phyloP scores from a whole-genome alignment of 768 basidiomycete genomes.

The Lyophyllum atratum region DNA sequence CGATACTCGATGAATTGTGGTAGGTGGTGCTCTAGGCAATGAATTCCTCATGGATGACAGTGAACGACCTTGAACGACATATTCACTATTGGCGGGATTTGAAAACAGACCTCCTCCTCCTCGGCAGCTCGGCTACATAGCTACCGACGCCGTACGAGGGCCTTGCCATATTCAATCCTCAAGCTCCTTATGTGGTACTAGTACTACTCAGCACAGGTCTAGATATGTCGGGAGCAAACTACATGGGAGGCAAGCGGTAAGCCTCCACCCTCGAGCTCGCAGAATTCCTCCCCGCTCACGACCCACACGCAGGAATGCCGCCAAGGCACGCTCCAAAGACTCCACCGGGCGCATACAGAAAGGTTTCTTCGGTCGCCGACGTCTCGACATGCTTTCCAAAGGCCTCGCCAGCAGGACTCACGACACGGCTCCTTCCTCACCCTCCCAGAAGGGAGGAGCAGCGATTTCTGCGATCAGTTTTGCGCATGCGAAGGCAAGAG shows the following conservation, averaged over 20 bases:
- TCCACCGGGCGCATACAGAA: conserved; percentile 55
- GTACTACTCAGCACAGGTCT: not conserved
- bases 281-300: not conserved
- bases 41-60: too few relatives aligned
- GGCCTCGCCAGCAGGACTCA: conserved; percentile 29
- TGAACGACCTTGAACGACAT: too few relatives aligned
- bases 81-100: too few relatives aligned
- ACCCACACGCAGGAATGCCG: conserved; percentile 47
- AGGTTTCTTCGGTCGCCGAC: conserved; percentile 60
- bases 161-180: too few relatives aligned
- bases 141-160: too few relatives aligned
- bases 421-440: not conserved
- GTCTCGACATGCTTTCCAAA: conserved; percentile 52
- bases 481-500: conserved; percentile 20
- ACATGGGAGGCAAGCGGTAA: conserved; percentile 75
- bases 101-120: too few relatives aligned
- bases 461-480: conserved; percentile 18
- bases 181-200: not conserved
- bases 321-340: conserved; percentile 60
- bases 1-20: too few relatives aligned
- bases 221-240: conserved; percentile 68
- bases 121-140: too few relatives aligned
- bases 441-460: not conserved
- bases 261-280: not conserved
- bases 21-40: too few relatives aligned